phyloP scores from a whole-genome alignment of 805 yeast species.

The Lipomyces kockii region DNA sequence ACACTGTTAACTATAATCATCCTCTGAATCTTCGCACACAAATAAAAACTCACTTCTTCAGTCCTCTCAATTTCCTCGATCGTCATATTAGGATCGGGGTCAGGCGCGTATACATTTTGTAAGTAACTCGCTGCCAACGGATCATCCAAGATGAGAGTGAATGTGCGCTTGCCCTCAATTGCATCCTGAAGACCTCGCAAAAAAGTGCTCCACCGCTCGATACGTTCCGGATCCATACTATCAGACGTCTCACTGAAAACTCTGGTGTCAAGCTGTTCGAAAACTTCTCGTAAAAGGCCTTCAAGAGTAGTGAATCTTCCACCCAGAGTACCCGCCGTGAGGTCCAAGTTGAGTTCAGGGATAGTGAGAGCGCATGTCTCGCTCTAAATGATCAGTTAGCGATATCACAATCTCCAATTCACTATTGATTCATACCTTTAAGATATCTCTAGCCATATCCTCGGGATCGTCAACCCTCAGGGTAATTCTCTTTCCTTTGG shows the following conservation, averaged over 20 bases:
- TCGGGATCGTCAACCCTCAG: constrained; percentile 83
- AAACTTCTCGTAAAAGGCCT: constrained; percentile 86
- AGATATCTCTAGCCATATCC: constrained; percentile 90
- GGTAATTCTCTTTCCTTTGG: constrained; percentile 73
- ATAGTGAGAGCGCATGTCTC: constrained; percentile 86
- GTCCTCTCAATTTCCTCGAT: constrained; percentile 91
- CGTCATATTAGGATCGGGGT: constrained; percentile 92
- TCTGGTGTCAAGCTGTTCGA: constrained; percentile 83
- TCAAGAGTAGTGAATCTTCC: constrained; percentile 98
- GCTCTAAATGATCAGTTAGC: constrained; percentile 43
- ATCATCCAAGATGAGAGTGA: constrained; percentile 88
- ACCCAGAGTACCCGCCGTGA: constrained; percentile 95
- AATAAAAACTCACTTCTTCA: constrained; percentile 48
- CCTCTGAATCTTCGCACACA: neutral
- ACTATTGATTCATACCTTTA: constrained; percentile 55
- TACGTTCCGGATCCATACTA: constrained; percentile 81
- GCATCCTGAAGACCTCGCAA: constrained; percentile 77
- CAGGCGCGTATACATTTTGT: constrained; percentile 99
- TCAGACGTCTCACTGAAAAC: constrained; percentile 87
- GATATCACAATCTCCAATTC: neutral
- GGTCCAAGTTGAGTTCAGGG: constrained; percentile 88
- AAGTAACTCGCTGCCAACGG: constrained; percentile 94
- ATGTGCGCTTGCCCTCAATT: constrained; percentile 75
- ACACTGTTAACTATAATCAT: neutral
- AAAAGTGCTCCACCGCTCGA: constrained; percentile 80